Conservation (phyloP, 495 filamentous ascomycete species). For the Daldinia loculata region DNA sequence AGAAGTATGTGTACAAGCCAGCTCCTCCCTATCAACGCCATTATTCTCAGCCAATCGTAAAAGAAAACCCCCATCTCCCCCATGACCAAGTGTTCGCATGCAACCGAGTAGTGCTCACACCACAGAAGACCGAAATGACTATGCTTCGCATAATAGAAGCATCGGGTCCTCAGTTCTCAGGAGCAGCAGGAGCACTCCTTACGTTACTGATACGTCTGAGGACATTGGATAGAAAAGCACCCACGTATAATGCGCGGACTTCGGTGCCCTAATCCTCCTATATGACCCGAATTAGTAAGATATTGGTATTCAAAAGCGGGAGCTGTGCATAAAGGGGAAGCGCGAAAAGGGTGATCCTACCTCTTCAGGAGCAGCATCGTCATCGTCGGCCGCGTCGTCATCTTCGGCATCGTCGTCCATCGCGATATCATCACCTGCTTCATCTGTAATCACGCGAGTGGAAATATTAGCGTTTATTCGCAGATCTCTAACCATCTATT, state of each 20-base stretch:
- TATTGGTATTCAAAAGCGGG: background rate
- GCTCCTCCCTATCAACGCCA: slow-evolving; percentile 31
- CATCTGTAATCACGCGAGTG: slow-evolving; percentile 14
- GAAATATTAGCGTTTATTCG: slow-evolving; percentile 10
- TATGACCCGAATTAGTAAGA: slow-evolving; percentile 43
- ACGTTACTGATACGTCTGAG: slow-evolving; percentile 34
- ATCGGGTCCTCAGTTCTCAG: slow-evolving; percentile 4
- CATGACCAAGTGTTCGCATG: background rate
- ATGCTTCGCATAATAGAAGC: background rate
- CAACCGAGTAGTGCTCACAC: slow-evolving; percentile 8
- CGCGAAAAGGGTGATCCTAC: slow-evolving; percentile 20
- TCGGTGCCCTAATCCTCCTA: slow-evolving; percentile 44
- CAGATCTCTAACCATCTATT: background rate
- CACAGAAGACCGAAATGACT: slow-evolving; percentile 10
- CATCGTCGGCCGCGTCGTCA: slow-evolving; percentile 12
- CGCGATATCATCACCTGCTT: slow-evolving; percentile 25
- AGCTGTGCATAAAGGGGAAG: background rate
- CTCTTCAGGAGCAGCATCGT: slow-evolving; percentile 16
- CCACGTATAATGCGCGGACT: slow-evolving; percentile 25
- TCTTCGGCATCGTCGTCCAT: slow-evolving; percentile 33
- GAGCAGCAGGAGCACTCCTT: slow-evolving; percentile 10
- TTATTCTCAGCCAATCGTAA: slow-evolving; percentile 28
- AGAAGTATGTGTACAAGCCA: slow-evolving; percentile 22
- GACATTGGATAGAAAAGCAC: slow-evolving; percentile 37
- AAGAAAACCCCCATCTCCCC: slow-evolving; percentile 12